A percentile compares a stretch with the other conserved stretches of the same genome.
These are phyloP conservation scores for Pisolithus sp. DNA, from an alignment of 768 basidiomycete genomes.

Conservation along the genomic window DNA sequence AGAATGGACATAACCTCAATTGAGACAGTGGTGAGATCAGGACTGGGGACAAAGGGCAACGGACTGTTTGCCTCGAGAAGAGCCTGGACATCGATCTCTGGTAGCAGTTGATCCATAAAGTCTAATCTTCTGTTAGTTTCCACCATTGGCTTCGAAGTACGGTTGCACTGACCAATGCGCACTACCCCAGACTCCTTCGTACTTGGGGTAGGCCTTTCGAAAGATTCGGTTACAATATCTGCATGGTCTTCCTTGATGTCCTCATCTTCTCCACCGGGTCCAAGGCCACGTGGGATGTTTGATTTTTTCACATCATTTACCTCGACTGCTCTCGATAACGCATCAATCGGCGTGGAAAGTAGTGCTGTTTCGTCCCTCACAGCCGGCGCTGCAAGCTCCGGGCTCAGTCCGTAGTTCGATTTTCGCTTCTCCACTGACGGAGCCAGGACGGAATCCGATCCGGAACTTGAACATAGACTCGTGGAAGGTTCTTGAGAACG, in stretches of 20 bases:
- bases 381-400: constrained; percentile 55
- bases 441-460: constrained; percentile 7
- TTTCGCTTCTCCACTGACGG: constrained; percentile 49
- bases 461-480: neutral
- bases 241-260: neutral
- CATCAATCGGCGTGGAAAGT: constrained; percentile 44
- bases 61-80: constrained; percentile 31
- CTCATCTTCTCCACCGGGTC: too few species aligned
- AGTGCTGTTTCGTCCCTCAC: constrained; percentile 66
- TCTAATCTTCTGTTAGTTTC: constrained; percentile 22
- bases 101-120: constrained; percentile 38
- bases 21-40: constrained; percentile 53
- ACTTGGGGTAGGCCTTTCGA: neutral
- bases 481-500: neutral
- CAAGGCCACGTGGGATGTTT: too few species aligned
- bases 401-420: constrained; percentile 64
- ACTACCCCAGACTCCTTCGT: constrained; percentile 16
- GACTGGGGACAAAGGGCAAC: constrained; percentile 16
- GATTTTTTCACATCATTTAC: too few species aligned
- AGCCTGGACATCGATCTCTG: constrained; percentile 41
- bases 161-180: constrained; percentile 28
- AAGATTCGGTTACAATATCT: neutral
- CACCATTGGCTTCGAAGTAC: neutral
- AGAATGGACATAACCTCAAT: constrained; percentile 62
- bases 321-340: constrained; percentile 38